phyloP scores from a whole-genome alignment of 2,329 filamentous ascomycete genomes.

The Setomelanomma holmii region DNA sequence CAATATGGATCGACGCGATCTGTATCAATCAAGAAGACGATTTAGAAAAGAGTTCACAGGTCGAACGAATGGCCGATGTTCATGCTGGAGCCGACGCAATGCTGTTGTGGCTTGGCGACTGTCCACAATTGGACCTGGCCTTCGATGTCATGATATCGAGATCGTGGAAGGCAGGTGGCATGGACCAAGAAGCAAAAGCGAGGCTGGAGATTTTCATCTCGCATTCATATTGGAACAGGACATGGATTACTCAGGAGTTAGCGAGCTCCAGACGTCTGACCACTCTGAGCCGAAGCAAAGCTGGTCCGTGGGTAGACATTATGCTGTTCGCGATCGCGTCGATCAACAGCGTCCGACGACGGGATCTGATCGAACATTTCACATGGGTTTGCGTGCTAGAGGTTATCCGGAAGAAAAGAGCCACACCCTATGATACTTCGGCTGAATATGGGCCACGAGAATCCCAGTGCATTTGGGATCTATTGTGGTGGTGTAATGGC shows the following conservation, averaged over 20 bases:
- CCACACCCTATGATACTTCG: not conserved
- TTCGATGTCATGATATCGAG: not conserved
- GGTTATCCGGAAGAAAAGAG: not conserved
- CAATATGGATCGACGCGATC: not conserved
- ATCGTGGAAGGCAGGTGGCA: not conserved
- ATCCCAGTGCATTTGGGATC: not conserved
- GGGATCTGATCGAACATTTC: too few relatives aligned
- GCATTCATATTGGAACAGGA: not conserved
- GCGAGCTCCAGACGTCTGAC: not conserved
- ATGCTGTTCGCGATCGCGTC: not conserved
- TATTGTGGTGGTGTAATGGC: not conserved
- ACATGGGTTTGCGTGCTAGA: not conserved
- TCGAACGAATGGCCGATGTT: slow-evolving; percentile 1
- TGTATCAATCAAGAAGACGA: not conserved
- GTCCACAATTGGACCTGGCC: not conserved
- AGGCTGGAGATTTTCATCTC: not conserved
- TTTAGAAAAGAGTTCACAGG: not conserved
- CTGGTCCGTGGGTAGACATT: not conserved
- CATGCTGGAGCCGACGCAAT: not conserved
- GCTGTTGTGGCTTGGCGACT: not conserved
- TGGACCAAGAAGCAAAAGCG: not conserved
- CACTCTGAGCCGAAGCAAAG: not conserved
- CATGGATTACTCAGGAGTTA: not conserved
- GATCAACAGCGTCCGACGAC: too few relatives aligned
- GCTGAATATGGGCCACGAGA: not conserved